A percentile compares a stretch with the other conserved stretches of the same genome.
Evolutionary conservation across 306 rosid genomes (phyloP).

Genomic region (Astragalus membranaceus): DNA sequence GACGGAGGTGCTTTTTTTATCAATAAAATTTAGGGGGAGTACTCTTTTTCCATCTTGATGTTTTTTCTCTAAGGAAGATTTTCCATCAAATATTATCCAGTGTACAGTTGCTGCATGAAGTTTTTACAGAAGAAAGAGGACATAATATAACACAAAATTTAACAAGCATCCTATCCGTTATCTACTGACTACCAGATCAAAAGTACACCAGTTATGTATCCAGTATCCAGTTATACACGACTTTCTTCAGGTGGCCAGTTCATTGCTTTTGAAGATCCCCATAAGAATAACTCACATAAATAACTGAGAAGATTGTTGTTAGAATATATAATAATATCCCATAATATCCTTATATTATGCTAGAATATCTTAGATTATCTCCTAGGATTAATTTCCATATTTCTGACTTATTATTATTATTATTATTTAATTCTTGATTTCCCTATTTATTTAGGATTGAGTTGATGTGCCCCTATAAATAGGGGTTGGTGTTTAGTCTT

Average conservation of each 20-base stretch:
- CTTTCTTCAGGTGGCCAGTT: constrained; percentile 3
- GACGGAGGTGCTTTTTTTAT: neutral
- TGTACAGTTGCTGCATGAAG: neutral
- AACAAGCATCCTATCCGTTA: neutral
- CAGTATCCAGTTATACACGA: neutral
- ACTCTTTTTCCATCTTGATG: too few relatives aligned
- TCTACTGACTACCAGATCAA: neutral
- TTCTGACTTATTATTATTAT: too few relatives aligned
- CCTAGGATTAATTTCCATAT: too few relatives aligned
- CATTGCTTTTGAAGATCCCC: constrained; percentile 11
- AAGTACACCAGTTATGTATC: neutral
- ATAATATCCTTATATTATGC: too few relatives aligned
- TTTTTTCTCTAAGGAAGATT: too few relatives aligned
- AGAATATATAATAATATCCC: too few relatives aligned
- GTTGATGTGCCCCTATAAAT: too few relatives aligned
- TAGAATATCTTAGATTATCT: too few relatives aligned
- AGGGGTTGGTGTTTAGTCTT: too few relatives aligned
- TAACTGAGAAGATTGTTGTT: neutral
- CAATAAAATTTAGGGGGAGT: too few relatives aligned
- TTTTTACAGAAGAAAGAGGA: neutral
- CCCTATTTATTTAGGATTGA: too few relatives aligned
- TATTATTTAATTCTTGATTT: too few relatives aligned
- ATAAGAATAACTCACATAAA: neutral
- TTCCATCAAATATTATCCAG: neutral
- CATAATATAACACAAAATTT: neutral